These are phyloP conservation scores for Scleroderma citrinum DNA, from an alignment of 768 basidiomycete genomes.

Conservation along the genomic window DNA sequence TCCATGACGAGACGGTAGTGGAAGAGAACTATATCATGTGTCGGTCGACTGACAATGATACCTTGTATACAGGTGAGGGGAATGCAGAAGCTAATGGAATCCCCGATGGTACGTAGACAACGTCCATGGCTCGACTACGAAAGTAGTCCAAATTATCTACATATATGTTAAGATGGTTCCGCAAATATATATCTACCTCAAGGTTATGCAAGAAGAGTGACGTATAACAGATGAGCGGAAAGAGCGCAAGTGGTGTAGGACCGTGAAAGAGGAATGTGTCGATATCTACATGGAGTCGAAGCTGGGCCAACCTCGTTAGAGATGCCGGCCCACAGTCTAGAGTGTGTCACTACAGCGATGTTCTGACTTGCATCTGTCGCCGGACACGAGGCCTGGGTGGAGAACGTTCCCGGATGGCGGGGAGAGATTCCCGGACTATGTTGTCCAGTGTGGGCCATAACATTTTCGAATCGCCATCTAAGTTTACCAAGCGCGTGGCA, in stretches of 20 bases:
- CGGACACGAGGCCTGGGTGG: constrained; percentile 16
- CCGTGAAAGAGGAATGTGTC: too few species aligned
- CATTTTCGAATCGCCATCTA: constrained; percentile 68
- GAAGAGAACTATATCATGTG: background rate
- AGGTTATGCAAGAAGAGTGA: too few species aligned
- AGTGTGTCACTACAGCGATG: constrained; percentile 2
- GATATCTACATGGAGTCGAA: too few species aligned
- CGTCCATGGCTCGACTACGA: background rate
- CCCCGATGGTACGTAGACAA: too few species aligned
- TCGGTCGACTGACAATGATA: too few species aligned
- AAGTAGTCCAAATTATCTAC: background rate
- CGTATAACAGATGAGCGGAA: too few species aligned
- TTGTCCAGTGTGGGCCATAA: constrained; percentile 78
- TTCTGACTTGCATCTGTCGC: constrained; percentile 13
- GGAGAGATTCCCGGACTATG: constrained; percentile 49
- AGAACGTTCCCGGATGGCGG: constrained; percentile 45
- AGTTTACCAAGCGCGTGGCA: constrained; percentile 44
- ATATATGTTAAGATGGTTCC: background rate
- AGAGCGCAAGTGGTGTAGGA: too few species aligned
- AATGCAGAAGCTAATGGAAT: too few species aligned
- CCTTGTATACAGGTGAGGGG: too few species aligned
- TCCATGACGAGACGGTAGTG: background rate
- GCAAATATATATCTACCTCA: too few species aligned
- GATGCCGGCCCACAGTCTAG: background rate
- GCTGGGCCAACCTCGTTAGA: background rate